A percentile compares a stretch with the other conserved stretches of the same genome.
These are phyloP conservation scores for Sclerotinia nivalis DNA, from an alignment of 2,329 filamentous ascomycete genomes.

Conservation along the genomic window DNA sequence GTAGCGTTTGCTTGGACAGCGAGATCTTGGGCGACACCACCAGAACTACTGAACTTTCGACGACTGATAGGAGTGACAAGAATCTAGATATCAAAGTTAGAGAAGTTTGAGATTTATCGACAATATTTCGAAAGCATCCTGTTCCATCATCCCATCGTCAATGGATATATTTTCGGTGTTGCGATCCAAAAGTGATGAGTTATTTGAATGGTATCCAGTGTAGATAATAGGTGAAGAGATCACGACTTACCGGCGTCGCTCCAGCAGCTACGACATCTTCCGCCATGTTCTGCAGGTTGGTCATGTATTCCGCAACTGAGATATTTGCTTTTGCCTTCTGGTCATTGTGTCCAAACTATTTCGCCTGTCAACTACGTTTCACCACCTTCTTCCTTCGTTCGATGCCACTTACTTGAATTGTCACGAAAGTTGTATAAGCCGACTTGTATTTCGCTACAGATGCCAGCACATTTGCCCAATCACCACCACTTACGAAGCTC, in stretches of 20 bases:
- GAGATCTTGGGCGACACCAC: constrained; percentile 46
- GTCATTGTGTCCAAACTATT: constrained; percentile 54
- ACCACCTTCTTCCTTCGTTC: not conserved
- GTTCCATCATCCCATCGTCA: not conserved
- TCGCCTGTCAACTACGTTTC: not conserved
- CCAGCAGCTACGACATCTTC: constrained; percentile 39
- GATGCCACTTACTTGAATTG: constrained; percentile 46
- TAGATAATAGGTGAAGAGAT: not conserved
- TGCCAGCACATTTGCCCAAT: constrained; percentile 48
- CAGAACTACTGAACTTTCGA: constrained; percentile 45
- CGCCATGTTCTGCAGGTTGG: constrained; percentile 46
- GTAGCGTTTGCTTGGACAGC: constrained; percentile 45
- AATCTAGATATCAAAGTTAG: constrained; percentile 44
- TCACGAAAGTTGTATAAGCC: constrained; percentile 48
- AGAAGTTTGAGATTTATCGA: not conserved
- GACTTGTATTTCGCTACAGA: constrained; percentile 43
- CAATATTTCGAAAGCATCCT: too few relatives aligned
- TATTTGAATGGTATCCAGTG: not conserved
- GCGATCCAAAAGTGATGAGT: not conserved
- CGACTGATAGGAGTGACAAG: constrained; percentile 50
- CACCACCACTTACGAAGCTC: constrained; percentile 48
- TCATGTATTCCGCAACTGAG: constrained; percentile 43
- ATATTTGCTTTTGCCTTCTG: constrained; percentile 49
- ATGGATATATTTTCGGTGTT: not conserved
- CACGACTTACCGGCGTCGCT: constrained; percentile 35